A percentile compares a stretch with the other conserved stretches of the same genome.
Evolutionary conservation across 306 rosid species (phyloP).

Genomic region (Cucurbita argyrosperma): DNA sequence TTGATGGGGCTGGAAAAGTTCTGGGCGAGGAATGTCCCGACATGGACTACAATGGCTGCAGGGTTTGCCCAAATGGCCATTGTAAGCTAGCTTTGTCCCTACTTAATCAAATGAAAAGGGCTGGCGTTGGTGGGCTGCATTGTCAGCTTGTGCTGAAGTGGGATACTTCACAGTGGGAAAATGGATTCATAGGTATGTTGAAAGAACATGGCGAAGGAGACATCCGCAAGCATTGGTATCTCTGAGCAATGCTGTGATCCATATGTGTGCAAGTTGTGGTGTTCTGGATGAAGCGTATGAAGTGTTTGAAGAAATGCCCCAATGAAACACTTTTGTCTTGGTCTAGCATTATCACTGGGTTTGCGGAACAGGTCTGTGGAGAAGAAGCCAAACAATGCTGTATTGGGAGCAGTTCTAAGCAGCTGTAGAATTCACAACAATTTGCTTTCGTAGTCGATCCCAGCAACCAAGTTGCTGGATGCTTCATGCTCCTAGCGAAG

Average conservation of each 20-base stretch:
- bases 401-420: conserved; percentile 70
- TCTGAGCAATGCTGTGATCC: conserved; percentile 60
- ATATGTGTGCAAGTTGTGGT: conserved; percentile 71
- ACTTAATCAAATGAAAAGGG: conserved; percentile 54
- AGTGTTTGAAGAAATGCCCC: conserved; percentile 18
- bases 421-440: conserved; percentile 61
- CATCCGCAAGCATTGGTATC: conserved; percentile 22
- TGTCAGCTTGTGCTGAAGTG: conserved; percentile 19
- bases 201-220: conserved; percentile 15
- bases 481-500: conserved; percentile 50
- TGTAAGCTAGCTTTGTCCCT: conserved; percentile 35
- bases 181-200: conserved; percentile 47
- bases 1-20: no score
- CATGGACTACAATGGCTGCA: conserved; percentile 35
- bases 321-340: conserved; percentile 41
- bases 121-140: neutral
- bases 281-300: conserved; percentile 33
- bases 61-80: conserved; percentile 39
- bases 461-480: conserved; percentile 38
- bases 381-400: conserved; percentile 48
- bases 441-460: conserved; percentile 25
- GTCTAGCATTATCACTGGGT: conserved; percentile 59
- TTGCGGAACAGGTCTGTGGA: conserved; percentile 58
- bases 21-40: no score
- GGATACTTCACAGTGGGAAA: conserved; percentile 53